Conservation (phyloP, 768 basidiomycete genomes). For the Harrya chromipes region DNA sequence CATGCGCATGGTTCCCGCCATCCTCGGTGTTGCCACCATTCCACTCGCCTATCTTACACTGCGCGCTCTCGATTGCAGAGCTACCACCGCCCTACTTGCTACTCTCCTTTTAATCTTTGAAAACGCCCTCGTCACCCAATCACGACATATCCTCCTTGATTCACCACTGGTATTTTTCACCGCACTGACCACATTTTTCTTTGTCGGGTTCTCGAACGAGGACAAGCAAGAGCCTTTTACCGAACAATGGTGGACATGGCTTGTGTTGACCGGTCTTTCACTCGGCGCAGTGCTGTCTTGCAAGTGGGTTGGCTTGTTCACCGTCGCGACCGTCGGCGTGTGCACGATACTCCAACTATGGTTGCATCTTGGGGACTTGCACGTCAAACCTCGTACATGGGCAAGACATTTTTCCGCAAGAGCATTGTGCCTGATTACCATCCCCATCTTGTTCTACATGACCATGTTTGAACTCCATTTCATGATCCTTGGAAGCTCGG, state of each 20-base stretch:
- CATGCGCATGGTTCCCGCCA: constrained; percentile 95
- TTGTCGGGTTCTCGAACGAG: constrained; percentile 90
- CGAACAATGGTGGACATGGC: constrained; percentile 89
- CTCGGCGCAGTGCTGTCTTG: constrained; percentile 92
- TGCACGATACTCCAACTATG: constrained; percentile 86
- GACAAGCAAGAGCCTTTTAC: constrained; percentile 84
- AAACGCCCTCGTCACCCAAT: constrained; percentile 94
- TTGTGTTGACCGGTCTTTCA: constrained; percentile 79
- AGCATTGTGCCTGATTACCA: constrained; percentile 81
- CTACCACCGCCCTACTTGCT: constrained; percentile 88
- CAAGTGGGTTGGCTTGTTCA: constrained; percentile 99
- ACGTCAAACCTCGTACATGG: constrained; percentile 72
- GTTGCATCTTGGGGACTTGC: constrained; percentile 83
- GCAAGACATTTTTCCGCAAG: constrained; percentile 84
- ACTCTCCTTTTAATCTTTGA: constrained; percentile 93
- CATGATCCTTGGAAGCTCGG: constrained; percentile 79
- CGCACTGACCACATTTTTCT: constrained; percentile 81
- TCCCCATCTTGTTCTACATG: constrained; percentile 93
- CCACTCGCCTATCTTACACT: constrained; percentile 93
- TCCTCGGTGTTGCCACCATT: constrained; percentile 84
- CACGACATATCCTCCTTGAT: constrained; percentile 94
- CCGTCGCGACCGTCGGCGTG: constrained; percentile 89
- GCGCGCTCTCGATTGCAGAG: constrained; percentile 87
- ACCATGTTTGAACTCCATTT: constrained; percentile 96
- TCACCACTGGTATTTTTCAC: constrained; percentile 99